Evolutionary conservation across 495 filamentous ascomycete genomes (phyloP).

Genomic region (Hyaloscypha bicolor): DNA sequence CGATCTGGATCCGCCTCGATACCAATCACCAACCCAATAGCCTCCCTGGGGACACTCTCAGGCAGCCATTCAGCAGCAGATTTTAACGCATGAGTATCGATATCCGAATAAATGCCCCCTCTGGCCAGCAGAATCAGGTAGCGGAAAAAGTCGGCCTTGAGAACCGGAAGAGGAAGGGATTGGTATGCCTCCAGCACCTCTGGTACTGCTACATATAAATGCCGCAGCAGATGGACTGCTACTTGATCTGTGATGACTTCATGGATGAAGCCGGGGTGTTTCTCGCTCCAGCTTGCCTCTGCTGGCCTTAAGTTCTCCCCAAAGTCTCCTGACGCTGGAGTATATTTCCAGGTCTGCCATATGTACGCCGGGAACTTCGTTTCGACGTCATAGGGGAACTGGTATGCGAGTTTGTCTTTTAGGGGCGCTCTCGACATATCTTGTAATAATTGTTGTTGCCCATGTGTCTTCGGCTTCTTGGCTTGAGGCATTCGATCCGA

Average conservation of each 20-base stretch:
- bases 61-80: constrained; percentile 89
- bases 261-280: constrained; percentile 90
- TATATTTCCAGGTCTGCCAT: constrained; percentile 98
- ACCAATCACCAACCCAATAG: constrained; percentile 84
- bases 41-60: constrained; percentile 68
- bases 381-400: constrained; percentile 90
- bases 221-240: constrained; percentile 75
- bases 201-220: constrained; percentile 86
- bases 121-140: constrained; percentile 93
- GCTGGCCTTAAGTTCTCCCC: constrained; percentile 69
- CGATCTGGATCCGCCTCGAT: constrained; percentile 97
- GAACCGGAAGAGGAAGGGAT: constrained; percentile 78
- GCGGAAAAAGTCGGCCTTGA: constrained; percentile 98
- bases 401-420: constrained; percentile 83
- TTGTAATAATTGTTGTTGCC: constrained; percentile 40
- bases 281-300: constrained; percentile 89
- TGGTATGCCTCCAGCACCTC: constrained; percentile 93
- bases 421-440: constrained; percentile 66
- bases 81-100: constrained; percentile 85
- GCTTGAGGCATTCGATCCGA: constrained; percentile 4
- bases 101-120: constrained; percentile 95
- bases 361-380: constrained; percentile 94
- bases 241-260: constrained; percentile 94
- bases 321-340: constrained; percentile 80
- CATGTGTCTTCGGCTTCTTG: constrained; percentile 6